phyloP scores from a whole-genome alignment of 2,329 filamentous ascomycete genomes.

The Aspergillus sojae region DNA sequence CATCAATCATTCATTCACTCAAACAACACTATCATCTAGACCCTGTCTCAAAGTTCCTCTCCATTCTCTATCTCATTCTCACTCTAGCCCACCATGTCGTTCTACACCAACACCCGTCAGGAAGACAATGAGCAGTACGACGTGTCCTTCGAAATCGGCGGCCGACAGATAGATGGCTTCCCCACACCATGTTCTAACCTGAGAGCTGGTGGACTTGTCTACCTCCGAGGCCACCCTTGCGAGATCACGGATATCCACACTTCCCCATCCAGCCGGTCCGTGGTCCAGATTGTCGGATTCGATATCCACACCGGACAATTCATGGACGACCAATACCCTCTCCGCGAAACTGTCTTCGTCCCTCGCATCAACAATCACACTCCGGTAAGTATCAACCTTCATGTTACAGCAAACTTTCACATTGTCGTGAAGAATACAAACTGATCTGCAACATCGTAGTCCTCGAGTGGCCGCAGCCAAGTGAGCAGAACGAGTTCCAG shows the following conservation, averaged over 20 bases:
- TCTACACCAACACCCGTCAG: not conserved
- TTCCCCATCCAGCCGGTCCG: not conserved
- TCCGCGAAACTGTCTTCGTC: not conserved
- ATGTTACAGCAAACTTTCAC: accelerated
- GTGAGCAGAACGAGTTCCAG: not conserved
- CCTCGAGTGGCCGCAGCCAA: not conserved
- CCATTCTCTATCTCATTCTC: not conserved
- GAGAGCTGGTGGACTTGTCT: not conserved
- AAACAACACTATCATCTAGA: not conserved
- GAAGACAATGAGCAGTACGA: not conserved
- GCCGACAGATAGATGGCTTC: not conserved
- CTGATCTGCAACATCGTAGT: not conserved
- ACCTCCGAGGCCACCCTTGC: not conserved
- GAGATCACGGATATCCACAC: not conserved
- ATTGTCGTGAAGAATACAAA: not conserved
- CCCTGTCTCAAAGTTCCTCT: not conserved
- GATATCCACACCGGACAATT: not conserved
- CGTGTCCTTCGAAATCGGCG: not conserved
- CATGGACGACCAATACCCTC: not conserved
- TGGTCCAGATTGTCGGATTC: not conserved
- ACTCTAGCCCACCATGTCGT: not conserved
- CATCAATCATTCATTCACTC: not conserved
- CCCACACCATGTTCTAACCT: not conserved
- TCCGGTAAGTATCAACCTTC: not conserved
- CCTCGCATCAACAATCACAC: not conserved